These are phyloP conservation scores for Huntiella abstrusa DNA, from an alignment of 2,329 filamentous ascomycete genomes.

Conservation along the genomic window DNA sequence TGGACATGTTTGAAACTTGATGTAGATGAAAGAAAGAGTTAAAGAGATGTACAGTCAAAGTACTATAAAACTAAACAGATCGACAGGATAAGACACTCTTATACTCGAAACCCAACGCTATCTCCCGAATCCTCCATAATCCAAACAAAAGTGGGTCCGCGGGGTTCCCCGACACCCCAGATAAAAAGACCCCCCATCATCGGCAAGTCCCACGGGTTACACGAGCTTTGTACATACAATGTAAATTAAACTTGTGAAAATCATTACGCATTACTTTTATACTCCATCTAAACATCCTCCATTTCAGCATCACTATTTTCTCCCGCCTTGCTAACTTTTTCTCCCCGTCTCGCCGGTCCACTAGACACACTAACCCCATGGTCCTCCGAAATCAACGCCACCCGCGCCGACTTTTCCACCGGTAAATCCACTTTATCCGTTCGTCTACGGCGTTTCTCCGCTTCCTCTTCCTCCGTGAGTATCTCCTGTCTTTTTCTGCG, in stretches of 20 bases:
- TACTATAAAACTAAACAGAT: no score
- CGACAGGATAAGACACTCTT: no score
- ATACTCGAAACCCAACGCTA: no score
- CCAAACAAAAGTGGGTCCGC: constrained; percentile 6
- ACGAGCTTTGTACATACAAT: no score
- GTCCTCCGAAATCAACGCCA: constrained; percentile 9
- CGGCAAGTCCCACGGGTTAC: no score
- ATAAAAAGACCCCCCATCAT: background rate
- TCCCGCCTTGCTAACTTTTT: background rate
- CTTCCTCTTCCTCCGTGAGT: background rate
- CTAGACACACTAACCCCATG: constrained; percentile 9
- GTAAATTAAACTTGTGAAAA: background rate
- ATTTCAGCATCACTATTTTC: constrained; percentile 5
- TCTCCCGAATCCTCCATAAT: background rate
- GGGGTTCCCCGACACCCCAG: constrained; percentile 9
- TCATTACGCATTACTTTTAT: constrained; percentile 2
- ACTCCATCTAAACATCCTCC: constrained; percentile 1
- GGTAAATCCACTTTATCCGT: constrained; percentile 6
- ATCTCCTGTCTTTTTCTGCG: constrained; percentile 8
- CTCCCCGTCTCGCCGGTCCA: background rate
- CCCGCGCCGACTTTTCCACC: constrained; percentile 6
- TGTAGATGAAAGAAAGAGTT: background rate
- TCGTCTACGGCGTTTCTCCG: background rate
- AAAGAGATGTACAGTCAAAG: background rate
- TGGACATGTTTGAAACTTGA: constrained; percentile 15